Evolutionary conservation across 2,329 filamentous ascomycete species (phyloP), one percentile per base, ranked within the genome.

Genomic region (Albifimbria verrucaria): DNA sequence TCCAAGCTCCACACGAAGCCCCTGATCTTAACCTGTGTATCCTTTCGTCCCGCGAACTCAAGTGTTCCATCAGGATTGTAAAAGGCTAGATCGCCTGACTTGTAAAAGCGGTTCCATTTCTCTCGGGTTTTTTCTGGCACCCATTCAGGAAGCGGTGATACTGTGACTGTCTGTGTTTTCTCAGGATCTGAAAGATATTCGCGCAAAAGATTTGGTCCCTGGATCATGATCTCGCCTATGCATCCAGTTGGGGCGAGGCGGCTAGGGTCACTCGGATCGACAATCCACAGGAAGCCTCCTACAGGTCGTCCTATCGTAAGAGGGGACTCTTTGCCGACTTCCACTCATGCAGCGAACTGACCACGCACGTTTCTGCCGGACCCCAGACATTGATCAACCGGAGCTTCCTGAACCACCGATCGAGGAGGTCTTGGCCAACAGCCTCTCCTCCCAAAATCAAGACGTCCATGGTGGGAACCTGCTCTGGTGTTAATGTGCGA

Each of bases 11-110:
- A 80, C 69, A 48, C 79, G 62, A 43, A 75, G 81, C 84, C 83
- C n/a, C 74, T 71, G 11, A 84, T 65, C 58, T 84, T 85, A 39
- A 83, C 72, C 60, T 84, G 80, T 0, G 69, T 70, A 57, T 84
- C 80, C 56, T 78, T 79, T 24, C 81, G 68, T 25, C 77, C 78
- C 36, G 79, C 57, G 49, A 71, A 77, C 0, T 64, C 57, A 9
- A 78, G 61, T 17, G 54, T 56, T 3, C 72, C 72, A 48, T 77
- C 63, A 0, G 50, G 26, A 22, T 65, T 54, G 22, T 69, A 67
- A 15, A 57, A 54, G 12, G 59, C 54, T 1, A 63, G 45, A 42
- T 65, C 64, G 11, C 63, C 62, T 1, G 63, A 63, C 41, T 59
- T 59, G 25, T 59, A 63, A 3, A 61, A 46, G 12, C 11, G 42